Evolutionary conservation across 805 yeast species (phyloP).

Genomic region (Yarrowia sp.): DNA sequence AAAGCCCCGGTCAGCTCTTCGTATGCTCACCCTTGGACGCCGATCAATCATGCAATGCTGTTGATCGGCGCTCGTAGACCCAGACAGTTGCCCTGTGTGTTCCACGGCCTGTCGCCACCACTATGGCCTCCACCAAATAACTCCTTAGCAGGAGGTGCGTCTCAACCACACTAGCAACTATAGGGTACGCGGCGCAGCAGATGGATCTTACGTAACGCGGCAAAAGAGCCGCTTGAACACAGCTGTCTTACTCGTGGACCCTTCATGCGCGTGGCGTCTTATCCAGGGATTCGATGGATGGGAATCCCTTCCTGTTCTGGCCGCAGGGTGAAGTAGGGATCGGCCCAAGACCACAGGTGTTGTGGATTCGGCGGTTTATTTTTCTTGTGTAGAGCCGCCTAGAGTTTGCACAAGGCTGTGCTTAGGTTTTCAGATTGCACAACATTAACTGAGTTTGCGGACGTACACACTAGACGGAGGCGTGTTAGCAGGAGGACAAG

Average conservation of each 20-base stretch:
- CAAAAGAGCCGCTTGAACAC: too few relatives aligned
- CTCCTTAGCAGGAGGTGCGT: neutral
- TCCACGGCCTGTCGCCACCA: too few relatives aligned
- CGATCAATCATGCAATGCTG: conserved; percentile 18
- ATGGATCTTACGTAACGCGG: too few relatives aligned
- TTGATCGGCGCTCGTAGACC: conserved; percentile 16
- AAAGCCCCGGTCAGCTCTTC: neutral
- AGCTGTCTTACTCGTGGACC: neutral
- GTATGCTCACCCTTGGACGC: conserved; percentile 13
- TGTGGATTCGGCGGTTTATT: too few relatives aligned
- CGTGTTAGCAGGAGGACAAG: neutral
- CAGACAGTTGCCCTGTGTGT: too few relatives aligned
- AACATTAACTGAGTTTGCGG: neutral
- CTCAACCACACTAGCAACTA: neutral
- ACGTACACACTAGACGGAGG: neutral
- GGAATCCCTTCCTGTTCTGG: neutral
- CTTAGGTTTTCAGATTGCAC: neutral
- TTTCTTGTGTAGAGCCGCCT: too few relatives aligned
- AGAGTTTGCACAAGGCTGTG: neutral
- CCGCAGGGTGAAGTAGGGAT: conserved; percentile 7
- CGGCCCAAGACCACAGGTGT: neutral
- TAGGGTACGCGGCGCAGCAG: neutral
- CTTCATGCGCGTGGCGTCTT: conserved; percentile 19
- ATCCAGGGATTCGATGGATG: conserved; percentile 15
- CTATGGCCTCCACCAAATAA: too few relatives aligned